phyloP scores from a whole-genome alignment of 2,329 filamentous ascomycete species.

The Thielaviopsis euricoi region DNA sequence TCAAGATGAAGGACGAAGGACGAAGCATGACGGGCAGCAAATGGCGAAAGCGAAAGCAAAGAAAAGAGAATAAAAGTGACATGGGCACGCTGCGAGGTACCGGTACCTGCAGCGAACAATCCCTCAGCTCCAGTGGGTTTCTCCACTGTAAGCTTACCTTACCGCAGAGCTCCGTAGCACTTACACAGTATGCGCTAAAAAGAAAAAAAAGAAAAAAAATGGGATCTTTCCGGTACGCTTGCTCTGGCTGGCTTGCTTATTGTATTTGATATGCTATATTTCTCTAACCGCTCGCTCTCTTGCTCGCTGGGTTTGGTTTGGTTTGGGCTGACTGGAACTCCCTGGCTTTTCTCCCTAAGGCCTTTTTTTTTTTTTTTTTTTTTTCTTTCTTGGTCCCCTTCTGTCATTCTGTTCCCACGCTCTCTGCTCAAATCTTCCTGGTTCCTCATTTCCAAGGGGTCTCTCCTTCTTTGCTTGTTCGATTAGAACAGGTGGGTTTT shows the following conservation, averaged over 20 bases:
- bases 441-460: neutral
- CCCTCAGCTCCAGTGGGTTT: neutral
- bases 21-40: neutral
- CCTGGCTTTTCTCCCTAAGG: neutral
- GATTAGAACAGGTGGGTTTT: neutral
- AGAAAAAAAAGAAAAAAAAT: neutral
- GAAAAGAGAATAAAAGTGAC: neutral
- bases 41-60: neutral
- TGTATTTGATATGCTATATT: too few relatives aligned
- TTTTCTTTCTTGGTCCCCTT: neutral
- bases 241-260: too few relatives aligned
- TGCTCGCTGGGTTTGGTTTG: neutral
- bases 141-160: neutral
- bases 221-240: neutral
- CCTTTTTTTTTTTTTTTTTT: neutral
- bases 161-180: neutral
- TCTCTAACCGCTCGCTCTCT: neutral
- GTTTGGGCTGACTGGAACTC: neutral
- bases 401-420: neutral
- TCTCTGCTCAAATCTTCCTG: neutral
- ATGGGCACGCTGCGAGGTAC: neutral
- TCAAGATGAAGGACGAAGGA: too few relatives aligned
- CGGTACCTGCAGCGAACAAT: constrained; percentile 1
- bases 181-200: neutral
- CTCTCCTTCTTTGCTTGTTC: neutral